Conservation (phyloP, 352 stramenopile species). For the Pythium graminicola region DNA sequence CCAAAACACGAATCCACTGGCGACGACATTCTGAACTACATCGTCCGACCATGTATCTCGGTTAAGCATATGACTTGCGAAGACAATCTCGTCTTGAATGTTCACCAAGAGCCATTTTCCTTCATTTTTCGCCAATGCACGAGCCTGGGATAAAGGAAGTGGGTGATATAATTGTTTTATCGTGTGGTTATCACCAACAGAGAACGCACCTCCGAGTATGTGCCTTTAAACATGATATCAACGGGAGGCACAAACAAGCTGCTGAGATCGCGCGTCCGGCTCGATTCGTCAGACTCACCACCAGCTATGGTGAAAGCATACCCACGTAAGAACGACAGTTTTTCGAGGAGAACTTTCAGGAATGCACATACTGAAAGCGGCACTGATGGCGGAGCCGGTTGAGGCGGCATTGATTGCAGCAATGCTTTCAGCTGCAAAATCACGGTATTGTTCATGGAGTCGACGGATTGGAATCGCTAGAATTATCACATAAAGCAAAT, state of each 20-base stretch:
- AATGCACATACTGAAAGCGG: conserved; percentile 36
- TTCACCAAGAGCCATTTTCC: conserved; percentile 93
- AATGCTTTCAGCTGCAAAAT: conserved; percentile 81
- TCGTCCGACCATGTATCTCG: conserved; percentile 94
- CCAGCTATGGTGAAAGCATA: background rate
- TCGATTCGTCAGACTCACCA: conserved; percentile 11
- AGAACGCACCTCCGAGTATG: conserved; percentile 52
- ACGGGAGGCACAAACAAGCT: conserved; percentile 73
- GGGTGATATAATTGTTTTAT: background rate
- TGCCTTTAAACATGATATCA: conserved; percentile 72
- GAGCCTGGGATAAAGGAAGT: conserved; percentile 27
- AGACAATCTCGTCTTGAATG: conserved; percentile 92
- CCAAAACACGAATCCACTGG: conserved; percentile 94
- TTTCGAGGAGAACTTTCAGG: no score
- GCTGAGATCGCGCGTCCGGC: conserved; percentile 43
- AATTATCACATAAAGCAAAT: conserved; percentile 2
- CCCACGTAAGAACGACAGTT: no score
- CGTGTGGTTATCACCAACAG: conserved; percentile 4
- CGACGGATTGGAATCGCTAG: conserved; percentile 44
- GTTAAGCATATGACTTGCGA: conserved; percentile 94
- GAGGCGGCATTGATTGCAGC: conserved; percentile 48
- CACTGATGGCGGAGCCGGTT: conserved; percentile 25
- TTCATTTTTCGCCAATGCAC: conserved; percentile 74
- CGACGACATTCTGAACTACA: conserved; percentile 91
- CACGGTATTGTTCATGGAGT: conserved; percentile 62